Evolutionary conservation across 305 asterid species (phyloP).

Genomic region (Fraxinus platypoda): DNA sequence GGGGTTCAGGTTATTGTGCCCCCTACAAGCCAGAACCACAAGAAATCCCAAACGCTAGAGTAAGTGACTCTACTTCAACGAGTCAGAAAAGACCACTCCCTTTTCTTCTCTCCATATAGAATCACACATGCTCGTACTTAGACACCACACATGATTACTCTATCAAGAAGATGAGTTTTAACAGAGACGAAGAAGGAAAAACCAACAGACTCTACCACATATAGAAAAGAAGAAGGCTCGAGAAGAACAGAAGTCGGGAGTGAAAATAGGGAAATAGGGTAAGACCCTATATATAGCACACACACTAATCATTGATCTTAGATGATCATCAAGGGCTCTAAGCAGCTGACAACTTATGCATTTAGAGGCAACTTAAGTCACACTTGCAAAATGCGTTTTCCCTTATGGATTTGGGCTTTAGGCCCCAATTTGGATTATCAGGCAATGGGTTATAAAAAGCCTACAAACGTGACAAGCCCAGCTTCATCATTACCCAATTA

Average conservation of each 20-base stretch:
- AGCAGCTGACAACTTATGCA: background rate
- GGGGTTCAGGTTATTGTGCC: background rate
- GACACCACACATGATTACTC: background rate
- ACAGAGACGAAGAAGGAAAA: background rate
- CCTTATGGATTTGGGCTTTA: background rate
- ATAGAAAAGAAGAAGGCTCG: constrained; percentile 7
- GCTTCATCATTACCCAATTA: background rate
- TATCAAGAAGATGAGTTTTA: background rate
- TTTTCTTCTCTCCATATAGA: background rate
- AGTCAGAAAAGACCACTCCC: background rate
- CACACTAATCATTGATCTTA: background rate
- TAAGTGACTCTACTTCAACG: background rate
- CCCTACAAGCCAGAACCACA: background rate
- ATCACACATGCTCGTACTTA: background rate
- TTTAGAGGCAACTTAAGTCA: background rate
- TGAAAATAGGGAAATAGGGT: background rate
- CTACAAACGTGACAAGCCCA: background rate
- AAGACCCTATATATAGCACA: background rate
- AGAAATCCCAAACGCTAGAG: too few relatives aligned
- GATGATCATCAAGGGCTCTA: background rate
- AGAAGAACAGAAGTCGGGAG: constrained; percentile 21
- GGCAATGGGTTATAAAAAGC: background rate
- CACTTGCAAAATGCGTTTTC: background rate
- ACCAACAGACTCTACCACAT: background rate
- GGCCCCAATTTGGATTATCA: background rate